Evolutionary conservation across 1,139 yeast species (phyloP).

Genomic region (Arxiozyma heterogenica): DNA sequence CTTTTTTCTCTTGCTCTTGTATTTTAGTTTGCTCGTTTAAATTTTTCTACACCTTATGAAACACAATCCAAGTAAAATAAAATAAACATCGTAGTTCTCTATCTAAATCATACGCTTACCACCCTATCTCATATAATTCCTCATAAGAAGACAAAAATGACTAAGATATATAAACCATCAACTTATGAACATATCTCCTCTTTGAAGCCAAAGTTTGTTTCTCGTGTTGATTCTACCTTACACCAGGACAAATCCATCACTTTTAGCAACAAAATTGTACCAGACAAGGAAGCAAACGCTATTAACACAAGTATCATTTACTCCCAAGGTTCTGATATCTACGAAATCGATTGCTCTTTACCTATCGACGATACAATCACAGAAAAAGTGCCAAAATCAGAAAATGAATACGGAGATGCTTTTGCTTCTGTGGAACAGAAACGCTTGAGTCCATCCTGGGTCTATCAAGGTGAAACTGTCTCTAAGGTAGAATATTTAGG

Average conservation of each 20-base stretch:
- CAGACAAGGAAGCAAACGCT: slow-evolving; percentile 20
- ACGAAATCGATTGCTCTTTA: slow-evolving; percentile 23
- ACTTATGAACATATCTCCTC: slow-evolving; percentile 49
- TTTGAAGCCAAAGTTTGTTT: slow-evolving; percentile 51
- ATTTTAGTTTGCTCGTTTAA: too few relatives aligned
- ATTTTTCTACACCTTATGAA: too few relatives aligned
- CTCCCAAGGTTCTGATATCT: slow-evolving; percentile 28
- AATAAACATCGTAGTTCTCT: too few relatives aligned
- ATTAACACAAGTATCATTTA: slow-evolving; percentile 22
- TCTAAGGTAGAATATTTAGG: slow-evolving; percentile 23
- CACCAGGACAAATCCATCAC: slow-evolving; percentile 19
- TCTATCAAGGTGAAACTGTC: slow-evolving; percentile 26
- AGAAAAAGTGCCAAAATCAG: slow-evolving; percentile 8
- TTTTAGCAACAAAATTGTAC: slow-evolving; percentile 24
- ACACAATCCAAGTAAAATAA: too few relatives aligned
- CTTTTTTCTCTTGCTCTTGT: too few relatives aligned
- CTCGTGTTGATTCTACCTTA: slow-evolving; percentile 16
- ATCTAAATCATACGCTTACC: too few relatives aligned
- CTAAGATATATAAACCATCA: slow-evolving; percentile 38
- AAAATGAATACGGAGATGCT: slow-evolving; percentile 18
- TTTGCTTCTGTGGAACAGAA: slow-evolving; percentile 14
- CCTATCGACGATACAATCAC: slow-evolving; percentile 15
- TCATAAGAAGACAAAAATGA: neutral
- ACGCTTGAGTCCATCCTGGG: slow-evolving; percentile 22
- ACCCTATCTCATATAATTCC: too few relatives aligned